Percentiles rank a stretch among this genome's conserved stretches.
Conservation (phyloP, 805 yeast genomes). For the Tetrapisispora nanseiensis region DNA sequence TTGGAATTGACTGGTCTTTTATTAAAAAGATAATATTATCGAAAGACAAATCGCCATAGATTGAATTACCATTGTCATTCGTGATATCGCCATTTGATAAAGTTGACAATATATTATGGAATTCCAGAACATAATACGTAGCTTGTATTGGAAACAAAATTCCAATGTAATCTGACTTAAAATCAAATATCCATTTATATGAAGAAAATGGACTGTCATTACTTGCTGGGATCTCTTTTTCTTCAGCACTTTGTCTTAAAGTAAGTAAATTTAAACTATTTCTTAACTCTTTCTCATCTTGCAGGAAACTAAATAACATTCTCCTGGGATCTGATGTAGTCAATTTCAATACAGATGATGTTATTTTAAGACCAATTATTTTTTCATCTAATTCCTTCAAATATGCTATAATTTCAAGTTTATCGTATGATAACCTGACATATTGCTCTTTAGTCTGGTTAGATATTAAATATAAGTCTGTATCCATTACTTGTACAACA, state of each 20-base stretch:
- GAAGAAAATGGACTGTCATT: background rate
- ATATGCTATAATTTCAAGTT: slow-evolving; percentile 9
- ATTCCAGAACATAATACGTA: slow-evolving; percentile 22
- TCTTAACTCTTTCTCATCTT: slow-evolving; percentile 20
- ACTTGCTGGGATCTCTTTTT: background rate
- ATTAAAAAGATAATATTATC: slow-evolving; percentile 25
- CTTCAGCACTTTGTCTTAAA: background rate
- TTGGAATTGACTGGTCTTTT: slow-evolving; percentile 25
- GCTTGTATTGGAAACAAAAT: slow-evolving; percentile 21
- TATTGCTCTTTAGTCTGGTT: slow-evolving; percentile 23
- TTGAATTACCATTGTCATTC: slow-evolving; percentile 1
- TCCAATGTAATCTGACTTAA: slow-evolving; percentile 22
- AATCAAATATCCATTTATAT: slow-evolving; percentile 13
- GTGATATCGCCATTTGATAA: slow-evolving; percentile 10
- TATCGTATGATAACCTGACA: slow-evolving; percentile 19
- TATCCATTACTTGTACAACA: slow-evolving; percentile 16
- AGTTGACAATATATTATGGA: slow-evolving; percentile 16
- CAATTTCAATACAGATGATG: slow-evolving; percentile 18
- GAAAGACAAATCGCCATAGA: slow-evolving; percentile 20
- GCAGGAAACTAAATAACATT: slow-evolving; percentile 15
- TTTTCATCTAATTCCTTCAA: slow-evolving; percentile 1
- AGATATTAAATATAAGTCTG: slow-evolving; percentile 19
- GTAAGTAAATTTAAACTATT: slow-evolving; percentile 10
- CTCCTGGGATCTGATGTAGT: slow-evolving; percentile 25
- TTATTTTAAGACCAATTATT: slow-evolving; percentile 5